Evolutionary conservation across 2,329 filamentous ascomycete species (phyloP), one percentile per base, ranked within the genome.

Genomic region (Cadophora sp.): DNA sequence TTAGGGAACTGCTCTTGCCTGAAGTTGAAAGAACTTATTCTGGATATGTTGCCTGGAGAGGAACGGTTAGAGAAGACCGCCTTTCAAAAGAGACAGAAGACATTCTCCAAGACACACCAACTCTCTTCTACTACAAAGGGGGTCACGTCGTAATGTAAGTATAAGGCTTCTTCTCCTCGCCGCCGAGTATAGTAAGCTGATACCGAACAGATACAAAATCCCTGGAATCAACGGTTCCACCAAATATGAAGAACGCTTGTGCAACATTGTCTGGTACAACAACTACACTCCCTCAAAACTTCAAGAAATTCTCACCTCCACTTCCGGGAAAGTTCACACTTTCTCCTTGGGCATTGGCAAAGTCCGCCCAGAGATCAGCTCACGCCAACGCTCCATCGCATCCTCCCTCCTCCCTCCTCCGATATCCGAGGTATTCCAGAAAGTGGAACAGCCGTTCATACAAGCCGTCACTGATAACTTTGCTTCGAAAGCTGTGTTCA

Each of bases 1-100:
- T 45, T 16, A 16, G 78, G 0, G 80, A 77, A 8, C 36, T 39
- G 7, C 11, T 39, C 36, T 39, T 39, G 36, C 36, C 36, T 39
- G 1, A 39, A 39, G 11, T 39, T 39, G 36, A 39, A 39, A 39
- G 36, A 39, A 39, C 36, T 11, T 39, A 39, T 3, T 0, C 4
- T 39, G 36, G 36, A 2, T 39, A 39, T 39, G 36, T 9, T 2
- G 36, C 11, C 36, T 39, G 36, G 36, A 39, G 36, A 39, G 36
- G 36, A 39, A 39, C 36, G 1, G 36, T 39, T 13, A 39, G 36
- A 39, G 36, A 39, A 39, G 36, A 39, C 36, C 11, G 7, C 8
- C 36, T 39, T 3, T 39, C 36, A 13, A 9, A 39, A 39, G 36
- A 39, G 36, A 9, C 36, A 13, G 1, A 5, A 39, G 36, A 39